Conservation (phyloP, 768 basidiomycete species). For the Lentinula sp. region DNA sequence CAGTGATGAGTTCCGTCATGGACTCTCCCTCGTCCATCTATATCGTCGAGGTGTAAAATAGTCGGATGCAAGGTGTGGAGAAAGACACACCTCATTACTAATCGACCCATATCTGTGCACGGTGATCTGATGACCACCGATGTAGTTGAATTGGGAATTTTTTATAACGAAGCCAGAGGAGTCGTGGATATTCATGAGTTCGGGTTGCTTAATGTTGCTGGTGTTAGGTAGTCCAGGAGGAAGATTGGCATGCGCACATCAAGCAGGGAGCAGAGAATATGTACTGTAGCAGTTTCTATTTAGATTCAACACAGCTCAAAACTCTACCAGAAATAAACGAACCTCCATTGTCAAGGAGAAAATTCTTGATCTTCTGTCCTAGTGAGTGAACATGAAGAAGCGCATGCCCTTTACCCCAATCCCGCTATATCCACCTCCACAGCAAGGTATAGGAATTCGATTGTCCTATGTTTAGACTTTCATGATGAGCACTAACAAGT, state of each 20-base stretch:
- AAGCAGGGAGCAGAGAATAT: neutral
- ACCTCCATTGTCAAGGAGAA: neutral
- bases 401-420: neutral
- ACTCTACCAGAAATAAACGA: neutral
- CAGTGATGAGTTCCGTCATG: neutral
- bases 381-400: neutral
- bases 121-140: neutral
- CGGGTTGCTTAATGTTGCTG: too few relatives aligned
- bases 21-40: neutral
- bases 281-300: neutral
- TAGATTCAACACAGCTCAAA: neutral
- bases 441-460: neutral
- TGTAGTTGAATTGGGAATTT: neutral
- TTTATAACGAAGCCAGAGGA: neutral
- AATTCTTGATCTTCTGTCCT: neutral
- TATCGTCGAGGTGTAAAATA: neutral
- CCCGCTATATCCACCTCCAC: neutral
- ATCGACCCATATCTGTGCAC: neutral
- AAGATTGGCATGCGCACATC: neutral
- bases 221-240: too few relatives aligned
- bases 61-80: neutral
- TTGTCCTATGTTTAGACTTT: too few relatives aligned
- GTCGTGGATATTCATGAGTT: neutral
- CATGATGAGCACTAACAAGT: too few relatives aligned
- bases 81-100: neutral